Conservation (phyloP, 1,284 basidiomycete genomes). For the Moesziomyces aphidis region DNA sequence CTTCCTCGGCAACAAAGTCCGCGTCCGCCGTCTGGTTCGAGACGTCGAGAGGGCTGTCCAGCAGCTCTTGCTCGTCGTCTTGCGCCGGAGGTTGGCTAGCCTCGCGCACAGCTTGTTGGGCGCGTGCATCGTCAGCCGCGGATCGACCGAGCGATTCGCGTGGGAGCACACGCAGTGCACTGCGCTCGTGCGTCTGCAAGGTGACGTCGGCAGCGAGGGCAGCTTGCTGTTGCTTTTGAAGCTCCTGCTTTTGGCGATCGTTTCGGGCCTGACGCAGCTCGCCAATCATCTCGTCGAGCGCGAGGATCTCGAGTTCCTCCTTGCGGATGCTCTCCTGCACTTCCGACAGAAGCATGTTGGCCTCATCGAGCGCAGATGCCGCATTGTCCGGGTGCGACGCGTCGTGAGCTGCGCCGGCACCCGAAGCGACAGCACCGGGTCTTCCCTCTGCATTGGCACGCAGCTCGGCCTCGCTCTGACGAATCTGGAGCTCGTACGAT, state of each 20-base stretch:
- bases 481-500: constrained; percentile 43
- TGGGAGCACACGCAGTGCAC: constrained; percentile 13
- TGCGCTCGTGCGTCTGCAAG: constrained; percentile 12
- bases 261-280: constrained; percentile 48
- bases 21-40: neutral
- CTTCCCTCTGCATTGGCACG: constrained; percentile 29
- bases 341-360: constrained; percentile 19
- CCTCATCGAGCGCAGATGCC: constrained; percentile 11
- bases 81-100: constrained; percentile 1
- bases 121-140: neutral
- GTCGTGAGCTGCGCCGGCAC: constrained; percentile 5
- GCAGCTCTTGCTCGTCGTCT: constrained; percentile 10
- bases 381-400: constrained; percentile 1
- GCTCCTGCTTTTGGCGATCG: constrained; percentile 32
- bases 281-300: constrained; percentile 60
- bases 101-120: constrained; percentile 1
- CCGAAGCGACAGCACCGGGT: neutral
- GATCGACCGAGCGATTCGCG: constrained; percentile 14
- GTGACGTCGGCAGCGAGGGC: constrained; percentile 16
- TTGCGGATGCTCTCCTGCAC: constrained; percentile 53
- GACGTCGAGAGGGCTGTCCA: constrained; percentile 19
- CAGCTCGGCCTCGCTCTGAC: constrained; percentile 36
- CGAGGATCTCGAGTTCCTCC: constrained; percentile 66
- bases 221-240: constrained; percentile 21
- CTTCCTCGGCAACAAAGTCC: neutral